Evolutionary conservation across 495 filamentous ascomycete genomes (phyloP), one percentile per base, ranked within the genome.

Genomic region (Talaromyces ruber): DNA sequence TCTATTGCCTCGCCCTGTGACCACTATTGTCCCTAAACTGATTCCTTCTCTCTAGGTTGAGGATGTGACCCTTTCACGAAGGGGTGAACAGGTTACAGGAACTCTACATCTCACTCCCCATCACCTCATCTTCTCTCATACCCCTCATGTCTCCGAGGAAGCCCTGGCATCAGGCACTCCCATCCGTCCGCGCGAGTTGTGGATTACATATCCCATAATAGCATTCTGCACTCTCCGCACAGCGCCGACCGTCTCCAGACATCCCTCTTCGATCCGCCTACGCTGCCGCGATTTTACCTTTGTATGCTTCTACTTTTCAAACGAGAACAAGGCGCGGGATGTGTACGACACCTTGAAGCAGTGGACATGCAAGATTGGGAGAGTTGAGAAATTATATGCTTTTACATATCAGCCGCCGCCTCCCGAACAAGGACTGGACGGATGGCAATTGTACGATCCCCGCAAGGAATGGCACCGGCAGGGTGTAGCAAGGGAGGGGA

Each of bases 201-300:
- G 93, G 90, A 89, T 98, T 59, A 91, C 93, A 16, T 98, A 95
- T 70, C 93, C 92, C 29, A 90, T 97, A 67, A 92, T 98, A 68
- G 81, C 84, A 9, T 84, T 84, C 64, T 92, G 89, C 68, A 85
- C 82, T 21, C 81, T 91, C 51, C 81, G 88, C 56, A 86, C 90
- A 60, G 83, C 84, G 61, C 87, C 90, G 37, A 84, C 87, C 11
- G 81, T 78, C 8, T 89, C 90, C 60, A 84, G 86, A 61, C 81
- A 88, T 26, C 82, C 83, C 28, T 93, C 94, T 7, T 90, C 91
- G 4, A 90, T 99, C 71, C 87, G 94, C 47, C 73, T 99, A 34
- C 88, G 90, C 47, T 91, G 93, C 71, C 87, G 93, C 58, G 94
- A 99, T 76, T 97, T 98, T 67, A 91, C 80, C 45, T 96, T 93